Evolutionary conservation across 139 green algal genomes (phyloP), one percentile per base, ranked within the genome.

Genomic region (Zygnema cylindricum): DNA sequence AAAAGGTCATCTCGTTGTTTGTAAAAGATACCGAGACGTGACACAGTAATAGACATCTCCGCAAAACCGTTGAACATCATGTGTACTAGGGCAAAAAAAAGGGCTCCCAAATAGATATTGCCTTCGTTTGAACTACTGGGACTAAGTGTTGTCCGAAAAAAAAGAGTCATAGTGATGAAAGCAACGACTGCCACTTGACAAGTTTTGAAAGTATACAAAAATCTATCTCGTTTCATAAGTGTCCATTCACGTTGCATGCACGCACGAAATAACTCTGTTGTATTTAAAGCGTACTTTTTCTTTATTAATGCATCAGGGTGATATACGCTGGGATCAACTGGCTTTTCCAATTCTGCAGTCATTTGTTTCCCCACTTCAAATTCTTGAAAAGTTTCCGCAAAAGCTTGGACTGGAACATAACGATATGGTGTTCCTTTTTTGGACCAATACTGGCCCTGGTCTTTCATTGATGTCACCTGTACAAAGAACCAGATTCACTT

Each of bases 1-100:
- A 98, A 95, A 63, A 92, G 54, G 77, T 93, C 89, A 88, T 96
- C 89, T 1, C 95, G 89, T 82, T 98, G 95, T 91, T 96, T 96
- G 93, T 93, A 98, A 85, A 95, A 98, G 30, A 98, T 79, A 42
- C n/a, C 76, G 36, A 90, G 85, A 78, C 84, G 84, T 30, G 36
- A 36, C 16, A 89, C 76, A 21, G 49, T 88, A 39, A 90, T 86
- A 38, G 85, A 32, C 76, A 88, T 90, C 32, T 86, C 85, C 0
- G 85, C 43, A 3, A 88, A 88, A 25, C 85, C 91, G 77, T 93
- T 93, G 92, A 93, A 93, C 79, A 93, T 86, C 78, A 92, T 87
- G 69, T 86, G 69, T 75, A 92, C 86, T 57, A 94, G 40, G 22
- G 86, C 85, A 82, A 95, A 95, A 86, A 95, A 95, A 22, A 93